These are phyloP conservation scores for Termitomyces sp. DNA, from an alignment of 768 basidiomycete species.

Conservation along the genomic window DNA sequence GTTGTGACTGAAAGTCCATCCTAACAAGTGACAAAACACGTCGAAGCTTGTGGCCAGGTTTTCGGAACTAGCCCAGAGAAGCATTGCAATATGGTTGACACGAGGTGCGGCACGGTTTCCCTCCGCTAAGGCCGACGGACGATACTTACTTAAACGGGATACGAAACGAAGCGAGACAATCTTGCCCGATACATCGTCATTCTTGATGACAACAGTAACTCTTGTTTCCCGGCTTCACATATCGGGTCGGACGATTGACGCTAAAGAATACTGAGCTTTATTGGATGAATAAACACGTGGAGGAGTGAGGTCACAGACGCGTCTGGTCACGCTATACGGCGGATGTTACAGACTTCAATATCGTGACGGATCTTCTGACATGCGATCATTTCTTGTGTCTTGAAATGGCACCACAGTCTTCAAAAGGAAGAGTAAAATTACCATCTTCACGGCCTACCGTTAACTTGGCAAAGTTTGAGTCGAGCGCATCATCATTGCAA, in stretches of 20 bases:
- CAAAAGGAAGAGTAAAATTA: constrained; percentile 4
- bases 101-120: background rate
- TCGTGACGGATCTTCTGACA: no score
- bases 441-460: constrained; percentile 4
- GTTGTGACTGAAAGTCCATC: background rate
- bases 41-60: background rate
- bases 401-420: background rate
- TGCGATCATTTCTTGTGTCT: background rate
- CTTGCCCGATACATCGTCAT: background rate
- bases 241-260: no score
- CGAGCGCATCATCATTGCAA: constrained; percentile 2
- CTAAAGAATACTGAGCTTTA: no score
- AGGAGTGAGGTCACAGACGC: no score
- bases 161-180: background rate
- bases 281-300: no score
- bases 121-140: background rate
- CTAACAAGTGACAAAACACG: background rate
- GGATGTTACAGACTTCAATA: no score
- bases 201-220: background rate
- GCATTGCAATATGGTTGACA: background rate
- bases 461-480: constrained; percentile 11
- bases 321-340: no score
- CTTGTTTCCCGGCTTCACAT: background rate
- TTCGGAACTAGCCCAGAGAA: background rate
- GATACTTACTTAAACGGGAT: background rate